These are phyloP conservation scores for Petunia axillaris DNA, from an alignment of 257 asterid species.

Conservation along the genomic window DNA sequence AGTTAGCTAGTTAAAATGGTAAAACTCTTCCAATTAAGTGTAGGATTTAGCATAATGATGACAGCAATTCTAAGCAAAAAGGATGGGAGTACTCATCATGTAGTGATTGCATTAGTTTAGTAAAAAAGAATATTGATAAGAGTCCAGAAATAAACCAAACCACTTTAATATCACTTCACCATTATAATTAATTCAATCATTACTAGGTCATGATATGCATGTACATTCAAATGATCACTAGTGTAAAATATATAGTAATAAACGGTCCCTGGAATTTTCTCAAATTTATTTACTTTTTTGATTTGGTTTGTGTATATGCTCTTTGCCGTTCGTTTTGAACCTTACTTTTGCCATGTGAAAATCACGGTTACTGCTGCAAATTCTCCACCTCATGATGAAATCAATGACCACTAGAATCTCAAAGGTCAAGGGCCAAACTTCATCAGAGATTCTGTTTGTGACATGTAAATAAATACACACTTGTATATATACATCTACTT, in stretches of 20 bases:
- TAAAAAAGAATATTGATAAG: too few species aligned
- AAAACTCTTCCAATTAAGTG: too few species aligned
- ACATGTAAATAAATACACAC: too few species aligned
- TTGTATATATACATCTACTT: not conserved
- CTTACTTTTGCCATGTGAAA: slow-evolving; percentile 7
- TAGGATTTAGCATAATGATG: not conserved
- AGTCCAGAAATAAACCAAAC: not conserved
- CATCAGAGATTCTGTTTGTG: too few species aligned
- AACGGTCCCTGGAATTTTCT: not conserved
- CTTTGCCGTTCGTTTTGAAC: not conserved
- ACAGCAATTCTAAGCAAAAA: not conserved
- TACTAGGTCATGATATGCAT: not conserved
- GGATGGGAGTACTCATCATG: not conserved
- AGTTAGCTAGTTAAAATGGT: too few species aligned
- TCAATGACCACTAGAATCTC: not conserved
- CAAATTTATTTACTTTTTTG: too few species aligned
- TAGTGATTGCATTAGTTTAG: not conserved
- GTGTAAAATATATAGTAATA: not conserved
- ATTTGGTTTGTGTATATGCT: not conserved
- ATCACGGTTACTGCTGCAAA: not conserved
- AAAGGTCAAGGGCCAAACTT: not conserved
- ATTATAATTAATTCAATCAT: not conserved
- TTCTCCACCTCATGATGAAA: slow-evolving; percentile 9
- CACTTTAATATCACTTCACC: not conserved
- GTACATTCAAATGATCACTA: not conserved